These are phyloP conservation scores for Amanita pallidorosea DNA, from an alignment of 768 basidiomycete species.

Conservation along the genomic window DNA sequence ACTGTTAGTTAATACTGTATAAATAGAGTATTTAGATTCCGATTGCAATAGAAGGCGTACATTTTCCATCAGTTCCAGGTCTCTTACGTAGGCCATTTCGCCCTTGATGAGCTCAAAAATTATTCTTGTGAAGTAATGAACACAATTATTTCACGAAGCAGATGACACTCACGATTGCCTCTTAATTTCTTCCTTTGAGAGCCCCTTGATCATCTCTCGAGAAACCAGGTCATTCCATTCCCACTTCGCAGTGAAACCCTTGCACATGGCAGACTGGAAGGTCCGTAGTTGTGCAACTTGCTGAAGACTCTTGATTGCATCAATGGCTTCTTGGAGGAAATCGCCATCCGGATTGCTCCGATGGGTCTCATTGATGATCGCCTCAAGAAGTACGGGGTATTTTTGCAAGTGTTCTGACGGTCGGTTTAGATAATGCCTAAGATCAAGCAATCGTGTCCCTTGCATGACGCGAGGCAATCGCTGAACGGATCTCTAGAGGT, in stretches of 20 bases:
- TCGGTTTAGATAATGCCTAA: conserved; percentile 71
- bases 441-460: conserved; percentile 39
- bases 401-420: conserved; percentile 77
- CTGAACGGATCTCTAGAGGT: conserved; percentile 28
- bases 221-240: conserved; percentile 88
- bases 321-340: conserved; percentile 74
- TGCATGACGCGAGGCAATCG: conserved; percentile 23
- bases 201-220: conserved; percentile 44
- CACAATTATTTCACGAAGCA: neutral
- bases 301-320: conserved; percentile 75
- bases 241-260: conserved; percentile 69
- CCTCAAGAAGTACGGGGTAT: conserved; percentile 78
- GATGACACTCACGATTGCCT: conserved; percentile 62
- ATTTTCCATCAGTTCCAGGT: conserved; percentile 75
- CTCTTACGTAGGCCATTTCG: conserved; percentile 91
- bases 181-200: conserved; percentile 69
- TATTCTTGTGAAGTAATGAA: conserved; percentile 37
- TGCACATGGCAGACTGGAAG: conserved; percentile 85
- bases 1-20: conserved; percentile 28
- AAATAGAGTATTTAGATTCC: neutral
- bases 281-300: conserved; percentile 74
- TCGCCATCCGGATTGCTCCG: conserved; percentile 75
- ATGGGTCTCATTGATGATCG: conserved; percentile 75
- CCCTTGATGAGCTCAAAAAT: conserved; percentile 94
- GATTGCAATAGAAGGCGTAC: conserved; percentile 31